phyloP scores from a whole-genome alignment of 2,329 filamentous ascomycete genomes.

The Huntiella moniliformis region DNA sequence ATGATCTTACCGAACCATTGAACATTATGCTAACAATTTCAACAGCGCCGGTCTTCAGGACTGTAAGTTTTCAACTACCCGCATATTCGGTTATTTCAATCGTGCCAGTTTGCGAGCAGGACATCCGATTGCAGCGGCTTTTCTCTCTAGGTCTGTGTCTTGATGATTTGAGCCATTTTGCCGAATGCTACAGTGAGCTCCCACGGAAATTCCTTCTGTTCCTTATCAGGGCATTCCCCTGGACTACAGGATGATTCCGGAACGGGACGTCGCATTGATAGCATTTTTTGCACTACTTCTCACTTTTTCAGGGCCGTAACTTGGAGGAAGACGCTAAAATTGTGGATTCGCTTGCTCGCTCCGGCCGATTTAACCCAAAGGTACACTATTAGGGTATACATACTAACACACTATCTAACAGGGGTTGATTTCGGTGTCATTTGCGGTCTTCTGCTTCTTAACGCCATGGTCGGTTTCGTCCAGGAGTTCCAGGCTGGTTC shows the following conservation, averaged over 20 bases:
- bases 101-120: too few relatives aligned
- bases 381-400: too few relatives aligned
- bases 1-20: too few relatives aligned
- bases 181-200: too few relatives aligned
- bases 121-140: too few relatives aligned
- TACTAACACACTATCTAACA: constrained; percentile 6
- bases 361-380: too few relatives aligned
- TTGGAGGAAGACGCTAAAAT: neutral
- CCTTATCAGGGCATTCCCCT: neutral
- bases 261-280: too few relatives aligned
- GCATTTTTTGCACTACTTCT: too few relatives aligned
- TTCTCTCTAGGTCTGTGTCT: too few relatives aligned
- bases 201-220: neutral
- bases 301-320: neutral
- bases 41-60: constrained; percentile 12
- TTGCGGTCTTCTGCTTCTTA: constrained; percentile 63
- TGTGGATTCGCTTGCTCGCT: neutral
- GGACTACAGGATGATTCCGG: too few relatives aligned
- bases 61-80: constrained; percentile 7
- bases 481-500: constrained; percentile 82
- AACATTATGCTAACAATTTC: constrained; percentile 6
- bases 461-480: constrained; percentile 69
- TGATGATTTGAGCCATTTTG: too few relatives aligned
- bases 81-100: neutral
- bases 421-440: constrained; percentile 89